Conservation (phyloP, 192 early-diverging fungal genomes). For the Backusella mclennaniae region DNA sequence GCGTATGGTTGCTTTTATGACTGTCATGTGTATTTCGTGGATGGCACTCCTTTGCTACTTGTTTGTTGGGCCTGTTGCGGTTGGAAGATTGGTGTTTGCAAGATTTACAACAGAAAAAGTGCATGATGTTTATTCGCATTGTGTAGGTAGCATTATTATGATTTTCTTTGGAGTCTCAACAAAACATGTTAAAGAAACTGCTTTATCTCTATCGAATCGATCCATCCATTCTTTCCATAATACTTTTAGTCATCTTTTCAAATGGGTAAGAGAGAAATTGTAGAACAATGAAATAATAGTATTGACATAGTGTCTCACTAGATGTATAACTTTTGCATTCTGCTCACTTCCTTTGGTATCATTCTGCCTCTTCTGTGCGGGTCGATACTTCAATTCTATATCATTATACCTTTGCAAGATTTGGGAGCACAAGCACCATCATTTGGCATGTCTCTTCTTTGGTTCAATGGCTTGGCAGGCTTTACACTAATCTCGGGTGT, state of each 20-base stretch:
- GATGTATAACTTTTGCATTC: not conserved
- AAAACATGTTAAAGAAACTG: not conserved
- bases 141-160: not conserved
- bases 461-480: not conserved
- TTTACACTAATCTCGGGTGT: not conserved
- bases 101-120: not conserved
- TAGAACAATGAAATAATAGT: not conserved
- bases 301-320: not conserved
- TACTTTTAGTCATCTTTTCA: not conserved
- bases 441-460: not conserved
- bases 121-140: slow-evolving; percentile 9
- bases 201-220: not conserved
- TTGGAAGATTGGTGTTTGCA: not conserved
- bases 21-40: slow-evolving; percentile 45
- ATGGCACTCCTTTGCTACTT: not conserved
- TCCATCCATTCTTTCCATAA: not conserved
- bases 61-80: not conserved
- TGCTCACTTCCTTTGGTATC: not conserved
- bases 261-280: not conserved
- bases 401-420: not conserved
- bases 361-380: not conserved
- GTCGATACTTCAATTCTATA: not conserved
- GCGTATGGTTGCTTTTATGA: slow-evolving; percentile 52
- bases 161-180: not conserved
- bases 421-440: not conserved